Conservation (phyloP, 2,329 filamentous ascomycete genomes). For the Chalaropsis ovoidea region DNA sequence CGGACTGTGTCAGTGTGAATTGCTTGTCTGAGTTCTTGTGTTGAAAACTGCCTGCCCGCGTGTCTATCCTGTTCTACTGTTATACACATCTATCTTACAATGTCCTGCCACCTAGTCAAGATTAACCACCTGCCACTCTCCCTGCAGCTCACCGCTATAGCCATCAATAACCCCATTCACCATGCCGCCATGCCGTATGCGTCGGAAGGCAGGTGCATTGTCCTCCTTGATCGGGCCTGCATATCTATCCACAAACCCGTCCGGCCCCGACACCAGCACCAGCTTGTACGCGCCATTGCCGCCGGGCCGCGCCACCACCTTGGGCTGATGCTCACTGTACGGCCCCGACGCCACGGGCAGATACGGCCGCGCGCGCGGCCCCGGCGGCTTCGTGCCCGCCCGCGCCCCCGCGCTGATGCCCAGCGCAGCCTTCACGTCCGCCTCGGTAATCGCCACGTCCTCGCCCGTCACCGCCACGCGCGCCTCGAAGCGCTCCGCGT, state of each 20-base stretch:
- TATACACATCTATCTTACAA: constrained; percentile 19
- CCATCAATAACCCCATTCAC: constrained; percentile 21
- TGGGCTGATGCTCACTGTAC: constrained; percentile 24
- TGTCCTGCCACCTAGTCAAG: constrained; percentile 15
- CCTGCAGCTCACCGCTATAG: constrained; percentile 14
- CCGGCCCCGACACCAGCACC: constrained; percentile 79
- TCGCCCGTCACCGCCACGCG: constrained; percentile 80
- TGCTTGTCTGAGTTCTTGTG: neutral
- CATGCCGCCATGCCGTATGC: constrained; percentile 23
- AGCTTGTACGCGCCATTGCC: constrained; percentile 45
- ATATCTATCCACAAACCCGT: constrained; percentile 74
- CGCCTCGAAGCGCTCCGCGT: constrained; percentile 50
- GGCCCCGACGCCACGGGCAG: constrained; percentile 29
- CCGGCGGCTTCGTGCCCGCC: constrained; percentile 29
- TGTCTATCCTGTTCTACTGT: neutral
- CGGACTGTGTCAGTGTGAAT: neutral
- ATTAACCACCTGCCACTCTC: constrained; percentile 25
- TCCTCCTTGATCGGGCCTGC: constrained; percentile 45
- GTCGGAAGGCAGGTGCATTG: constrained; percentile 22
- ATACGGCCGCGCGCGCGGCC: constrained; percentile 28
- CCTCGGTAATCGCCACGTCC: constrained; percentile 50
- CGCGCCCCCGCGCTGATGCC: constrained; percentile 27
- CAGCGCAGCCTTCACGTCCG: constrained; percentile 38
- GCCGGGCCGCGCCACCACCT: constrained; percentile 25
- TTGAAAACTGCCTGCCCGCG: too few relatives aligned